Evolutionary conservation across 2,329 filamentous ascomycete genomes (phyloP).

Genomic region (Ceratocystis albifundus): DNA sequence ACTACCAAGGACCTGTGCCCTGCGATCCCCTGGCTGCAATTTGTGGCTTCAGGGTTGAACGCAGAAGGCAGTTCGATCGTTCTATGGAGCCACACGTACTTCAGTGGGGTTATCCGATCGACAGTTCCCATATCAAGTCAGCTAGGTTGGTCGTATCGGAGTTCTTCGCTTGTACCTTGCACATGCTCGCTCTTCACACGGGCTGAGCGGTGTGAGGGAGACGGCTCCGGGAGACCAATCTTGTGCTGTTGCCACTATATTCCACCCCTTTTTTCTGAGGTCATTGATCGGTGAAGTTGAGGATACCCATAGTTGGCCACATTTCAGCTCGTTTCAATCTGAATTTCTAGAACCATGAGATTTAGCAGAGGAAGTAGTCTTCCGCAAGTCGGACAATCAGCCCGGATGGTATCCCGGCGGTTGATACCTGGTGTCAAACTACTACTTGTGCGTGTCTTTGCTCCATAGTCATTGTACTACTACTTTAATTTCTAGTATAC

Average conservation of each 20-base stretch:
- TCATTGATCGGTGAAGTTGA: conserved; percentile 82
- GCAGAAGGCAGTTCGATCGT: conserved; percentile 71
- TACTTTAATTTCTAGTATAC: no score
- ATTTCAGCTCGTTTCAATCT: conserved; percentile 7
- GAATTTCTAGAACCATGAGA: not conserved
- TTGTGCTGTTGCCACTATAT: conserved; percentile 58
- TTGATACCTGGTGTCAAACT: no score
- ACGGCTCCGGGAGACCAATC: conserved; percentile 3
- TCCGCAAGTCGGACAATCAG: no score
- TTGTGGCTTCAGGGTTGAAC: conserved; percentile 46
- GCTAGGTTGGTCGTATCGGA: not conserved
- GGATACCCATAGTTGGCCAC: conserved; percentile 63
- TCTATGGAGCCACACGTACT: conserved; percentile 60
- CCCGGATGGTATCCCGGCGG: no score
- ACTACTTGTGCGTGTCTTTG: no score
- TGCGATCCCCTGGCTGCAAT: conserved; percentile 54
- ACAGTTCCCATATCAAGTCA: conserved; percentile 68
- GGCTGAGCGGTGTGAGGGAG: conserved; percentile 3
- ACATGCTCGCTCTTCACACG: conserved; percentile 3
- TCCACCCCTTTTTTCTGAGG: conserved; percentile 80
- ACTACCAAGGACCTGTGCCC: conserved; percentile 71
- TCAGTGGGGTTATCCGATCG: conserved; percentile 80
- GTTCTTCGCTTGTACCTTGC: not conserved
- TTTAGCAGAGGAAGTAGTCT: no score
- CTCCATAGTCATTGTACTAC: no score